Base-by-base conservation (phyloP, 2,329 filamentous ascomycete species). In the Paraphoma sp. region DNA sequence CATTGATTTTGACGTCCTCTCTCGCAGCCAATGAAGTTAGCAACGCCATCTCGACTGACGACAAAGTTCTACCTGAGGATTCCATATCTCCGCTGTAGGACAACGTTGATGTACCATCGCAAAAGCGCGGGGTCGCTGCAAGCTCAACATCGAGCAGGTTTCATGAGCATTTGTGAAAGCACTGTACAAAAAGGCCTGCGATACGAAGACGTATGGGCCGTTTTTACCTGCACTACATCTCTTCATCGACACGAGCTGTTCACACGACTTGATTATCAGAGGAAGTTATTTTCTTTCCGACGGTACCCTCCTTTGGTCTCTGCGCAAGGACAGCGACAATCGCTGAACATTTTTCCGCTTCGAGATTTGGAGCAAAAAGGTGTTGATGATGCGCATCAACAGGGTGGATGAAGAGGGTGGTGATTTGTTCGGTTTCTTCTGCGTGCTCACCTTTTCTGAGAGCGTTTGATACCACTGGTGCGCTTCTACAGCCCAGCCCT, bases 381-480 rank as follows among this genome's bases (percentile, higher is more conserved):
- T 23, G 23, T 23, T 23, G 23, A 23, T 23, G 23, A 23, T 23
- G 23, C 23, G 23, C 23, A 38, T 11, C n/a, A 38, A 11, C 33
- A n/a, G 33, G n/a, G 33, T n/a, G 33, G 33, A 38, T 38, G 33
- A 38, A 11, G 33, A n/a, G 33, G 3, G 23, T 23, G 23, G 23
- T 23, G 33, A 33, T 40, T 45, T 30, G 17, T 40, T 31, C 18
- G 14, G 40, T 43, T 51, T 51, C 30, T 18, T 40, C 42, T 51
- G 14, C 16, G 18, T 28, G 49, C 17, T 30, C 16, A 12, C 30
- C 12, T 28, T 51, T 51, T 51, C 40, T 23, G 48, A 36, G 12
- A 16, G 16, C 28, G 40, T 45, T 51, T 51, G 49, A 51, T 51
- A 51, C 49, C 49, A 51, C 49, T 51, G 49, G 49, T 38, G 49